Percentiles rank a stretch among this genome's conserved stretches.
These are phyloP conservation scores for Plasmodium fragile DNA, from an alignment of 169 alveolate genomes.

Conservation along the genomic window DNA sequence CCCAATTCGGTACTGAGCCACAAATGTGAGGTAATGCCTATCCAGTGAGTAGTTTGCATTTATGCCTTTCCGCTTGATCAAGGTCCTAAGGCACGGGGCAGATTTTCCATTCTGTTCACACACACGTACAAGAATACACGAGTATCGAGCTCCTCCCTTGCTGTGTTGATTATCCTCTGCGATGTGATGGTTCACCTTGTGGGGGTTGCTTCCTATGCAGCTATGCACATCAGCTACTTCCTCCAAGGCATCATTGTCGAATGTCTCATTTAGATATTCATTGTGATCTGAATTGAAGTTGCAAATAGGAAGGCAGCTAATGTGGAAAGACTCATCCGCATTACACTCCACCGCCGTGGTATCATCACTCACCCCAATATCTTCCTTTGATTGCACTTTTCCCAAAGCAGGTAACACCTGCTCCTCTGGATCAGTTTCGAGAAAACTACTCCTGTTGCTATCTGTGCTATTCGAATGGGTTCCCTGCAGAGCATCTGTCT, in stretches of 20 bases:
- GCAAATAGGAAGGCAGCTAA: background rate
- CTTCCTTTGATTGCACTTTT: background rate
- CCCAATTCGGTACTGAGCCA: slow-evolving; percentile 14
- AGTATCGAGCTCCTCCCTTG: background rate
- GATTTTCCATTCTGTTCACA: background rate
- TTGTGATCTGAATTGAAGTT: background rate
- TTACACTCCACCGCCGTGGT: background rate
- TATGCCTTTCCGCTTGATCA: slow-evolving; percentile 4
- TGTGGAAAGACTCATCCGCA: background rate
- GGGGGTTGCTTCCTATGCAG: background rate
- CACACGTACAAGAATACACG: slow-evolving; percentile 6
- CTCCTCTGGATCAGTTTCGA: background rate
- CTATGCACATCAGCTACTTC: background rate
- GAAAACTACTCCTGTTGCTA: background rate
- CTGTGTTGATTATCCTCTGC: background rate
- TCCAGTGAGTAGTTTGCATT: slow-evolving; percentile 25
- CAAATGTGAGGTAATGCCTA: background rate
- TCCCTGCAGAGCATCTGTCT: background rate
- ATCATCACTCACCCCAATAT: background rate
- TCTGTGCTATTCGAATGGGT: background rate
- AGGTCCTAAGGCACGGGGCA: background rate
- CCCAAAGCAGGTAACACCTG: background rate
- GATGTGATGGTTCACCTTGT: background rate
- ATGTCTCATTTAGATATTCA: background rate
- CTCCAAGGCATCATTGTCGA: background rate